Conservation (phyloP, 2,329 filamentous ascomycete genomes). For the Sphaerulina musiva region DNA sequence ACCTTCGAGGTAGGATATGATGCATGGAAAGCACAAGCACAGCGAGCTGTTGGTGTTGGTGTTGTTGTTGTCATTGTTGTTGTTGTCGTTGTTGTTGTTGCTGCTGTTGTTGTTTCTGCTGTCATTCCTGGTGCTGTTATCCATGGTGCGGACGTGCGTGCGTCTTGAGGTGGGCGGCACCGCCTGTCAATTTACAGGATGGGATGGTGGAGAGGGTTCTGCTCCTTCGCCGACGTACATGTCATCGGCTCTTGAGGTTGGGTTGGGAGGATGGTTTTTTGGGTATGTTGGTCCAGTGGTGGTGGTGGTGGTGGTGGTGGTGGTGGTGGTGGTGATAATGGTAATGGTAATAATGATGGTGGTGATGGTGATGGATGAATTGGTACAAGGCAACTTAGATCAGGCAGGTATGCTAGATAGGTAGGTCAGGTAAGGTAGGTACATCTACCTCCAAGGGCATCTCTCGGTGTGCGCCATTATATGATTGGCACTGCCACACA, state of each 20-base stretch:
- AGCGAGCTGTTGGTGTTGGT: not conserved
- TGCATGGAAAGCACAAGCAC: slow-evolving; percentile 25
- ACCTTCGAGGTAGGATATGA: slow-evolving; percentile 21
- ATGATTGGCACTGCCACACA: slow-evolving; percentile 1
- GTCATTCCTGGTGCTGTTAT: not conserved
- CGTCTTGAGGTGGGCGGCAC: not conserved
- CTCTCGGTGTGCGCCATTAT: slow-evolving; percentile 14
- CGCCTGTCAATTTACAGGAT: slow-evolving; percentile 1
- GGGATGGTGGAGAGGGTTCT: not conserved
- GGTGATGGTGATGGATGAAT: no score
- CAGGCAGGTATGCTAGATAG: no score
- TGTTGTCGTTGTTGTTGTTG: not conserved
- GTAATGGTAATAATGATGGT: not conserved
- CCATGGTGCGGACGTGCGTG: slow-evolving; percentile 2
- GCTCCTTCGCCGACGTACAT: not conserved
- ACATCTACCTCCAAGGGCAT: not conserved
- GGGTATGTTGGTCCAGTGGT: not conserved
- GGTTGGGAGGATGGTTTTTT: not conserved
- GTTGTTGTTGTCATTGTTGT: not conserved
- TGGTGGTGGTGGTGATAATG: not conserved
- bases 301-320: not conserved
- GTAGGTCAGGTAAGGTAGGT: no score
- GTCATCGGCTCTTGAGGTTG: not conserved
- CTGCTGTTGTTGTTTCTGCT: not conserved
- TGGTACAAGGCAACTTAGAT: no score